These are phyloP conservation scores for Boletus rex-veris DNA, from an alignment of 768 basidiomycete species.

Conservation along the genomic window DNA sequence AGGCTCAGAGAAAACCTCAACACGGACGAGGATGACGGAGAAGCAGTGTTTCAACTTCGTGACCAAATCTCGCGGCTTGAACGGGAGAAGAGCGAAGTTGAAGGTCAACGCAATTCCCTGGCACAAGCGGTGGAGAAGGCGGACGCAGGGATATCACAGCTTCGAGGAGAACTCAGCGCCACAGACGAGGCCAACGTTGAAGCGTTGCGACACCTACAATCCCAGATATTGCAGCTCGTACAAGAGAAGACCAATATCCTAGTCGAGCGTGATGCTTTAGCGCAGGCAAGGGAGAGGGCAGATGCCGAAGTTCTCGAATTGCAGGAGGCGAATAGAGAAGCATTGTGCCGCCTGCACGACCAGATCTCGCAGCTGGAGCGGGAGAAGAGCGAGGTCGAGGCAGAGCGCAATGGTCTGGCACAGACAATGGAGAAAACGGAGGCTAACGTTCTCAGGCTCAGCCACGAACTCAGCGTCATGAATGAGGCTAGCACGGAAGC, in stretches of 20 bases:
- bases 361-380: conserved; percentile 11
- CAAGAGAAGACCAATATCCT: conserved; percentile 51
- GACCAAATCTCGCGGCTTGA: conserved; percentile 70
- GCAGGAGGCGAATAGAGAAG: conserved; percentile 14
- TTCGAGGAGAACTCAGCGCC: not conserved
- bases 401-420: conserved; percentile 25
- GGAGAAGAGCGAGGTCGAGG: conserved; percentile 59
- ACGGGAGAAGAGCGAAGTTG: conserved; percentile 51
- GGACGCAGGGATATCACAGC: not conserved
- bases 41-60: conserved; percentile 75
- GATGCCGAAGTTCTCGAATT: not conserved
- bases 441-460: conserved; percentile 31
- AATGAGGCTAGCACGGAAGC: conserved; percentile 38
- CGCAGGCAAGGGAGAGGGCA: not conserved
- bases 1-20: conserved; percentile 64
- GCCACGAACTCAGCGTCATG: conserved; percentile 41
- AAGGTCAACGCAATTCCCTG: conserved; percentile 43
- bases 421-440: conserved; percentile 41
- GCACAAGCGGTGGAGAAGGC: conserved; percentile 6
- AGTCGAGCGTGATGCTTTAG: conserved; percentile 9
- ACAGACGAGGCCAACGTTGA: conserved; percentile 65
- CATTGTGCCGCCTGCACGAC: conserved; percentile 27
- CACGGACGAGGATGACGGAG: conserved; percentile 65
- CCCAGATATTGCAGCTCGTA: conserved; percentile 68
- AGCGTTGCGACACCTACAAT: conserved; percentile 72